Evolutionary conservation across 768 basidiomycete genomes (phyloP), one percentile per base, ranked within the genome.

Genomic region (Neoboletus subvelutipes): DNA sequence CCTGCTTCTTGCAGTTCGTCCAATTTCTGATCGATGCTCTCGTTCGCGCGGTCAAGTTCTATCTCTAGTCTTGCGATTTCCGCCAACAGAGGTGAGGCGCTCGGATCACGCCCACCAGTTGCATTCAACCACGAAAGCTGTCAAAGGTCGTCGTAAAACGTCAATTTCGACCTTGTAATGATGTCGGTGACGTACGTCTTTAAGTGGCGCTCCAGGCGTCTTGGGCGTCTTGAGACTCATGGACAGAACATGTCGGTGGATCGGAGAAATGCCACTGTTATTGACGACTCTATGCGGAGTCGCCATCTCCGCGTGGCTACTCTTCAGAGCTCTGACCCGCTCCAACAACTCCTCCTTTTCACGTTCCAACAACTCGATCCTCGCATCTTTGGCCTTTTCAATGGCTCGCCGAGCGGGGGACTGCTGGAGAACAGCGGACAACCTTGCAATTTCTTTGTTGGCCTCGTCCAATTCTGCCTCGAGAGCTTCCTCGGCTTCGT

Each of bases 1-100:
- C 92, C 92, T 0, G 87, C 86, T 55, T 92, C 86, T 65, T 91
- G 89, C 3, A 95, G 84, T 50, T 87, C 84, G 67, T 92, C 91
- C 17, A 95, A 78, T 69, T 94, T 94, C 66, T 92, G 87, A 63
- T 95, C 94, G 52, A 95, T 90, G 63, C 83, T 88, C 36, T 88
- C 85, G 67, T 95, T 93, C 11, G 92, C 92, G 3, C 68, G 78
- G 59, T 88, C 87, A 28, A 94, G 84, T 62, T 94, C 87, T 18
- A 76, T 76, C 63, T 93, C 87, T 37, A 94, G 75, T 24, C 87
- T 81, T 50, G 77, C 78, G 49, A 94, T 89, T 69, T 94, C 88
- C 1, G 78, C 73, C n/a, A 92, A 68, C 18, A 91, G 71, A 33
- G 88, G 88, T 4, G 86, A 76, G 3, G 81, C 71, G 13, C 81